phyloP scores from a whole-genome alignment of 2,329 filamentous ascomycete species.

The Raffaelea arxii region DNA sequence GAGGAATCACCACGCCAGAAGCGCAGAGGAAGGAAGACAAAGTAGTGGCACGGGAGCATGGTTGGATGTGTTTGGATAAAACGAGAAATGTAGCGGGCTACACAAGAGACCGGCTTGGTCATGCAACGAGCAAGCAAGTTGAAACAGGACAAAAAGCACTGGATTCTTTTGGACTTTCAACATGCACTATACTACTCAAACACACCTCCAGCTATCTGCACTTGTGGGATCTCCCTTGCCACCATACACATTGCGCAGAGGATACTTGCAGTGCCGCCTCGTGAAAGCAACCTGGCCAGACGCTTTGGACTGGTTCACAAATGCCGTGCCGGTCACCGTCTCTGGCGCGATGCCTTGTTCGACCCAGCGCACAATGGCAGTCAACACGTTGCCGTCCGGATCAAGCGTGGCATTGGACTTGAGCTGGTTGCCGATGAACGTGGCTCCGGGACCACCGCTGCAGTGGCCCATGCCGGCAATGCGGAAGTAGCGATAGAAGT shows the following conservation, averaged over 20 bases:
- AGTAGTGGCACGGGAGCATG: too few relatives aligned
- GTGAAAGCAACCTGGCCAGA: neutral
- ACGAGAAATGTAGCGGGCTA: too few relatives aligned
- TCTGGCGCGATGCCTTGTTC: slow-evolving; percentile 9
- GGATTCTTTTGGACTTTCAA: too few relatives aligned
- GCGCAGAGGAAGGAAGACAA: too few relatives aligned
- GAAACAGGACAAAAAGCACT: too few relatives aligned
- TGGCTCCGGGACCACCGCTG: slow-evolving; percentile 15
- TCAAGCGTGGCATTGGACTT: slow-evolving; percentile 4
- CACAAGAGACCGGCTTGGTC: too few relatives aligned
- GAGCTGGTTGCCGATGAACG: slow-evolving; percentile 4
- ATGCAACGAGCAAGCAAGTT: too few relatives aligned
- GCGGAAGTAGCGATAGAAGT: slow-evolving; percentile 22
- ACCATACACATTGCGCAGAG: neutral
- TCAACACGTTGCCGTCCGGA: neutral
- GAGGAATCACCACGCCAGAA: too few relatives aligned
- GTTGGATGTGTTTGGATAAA: too few relatives aligned
- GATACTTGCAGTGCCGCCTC: neutral
- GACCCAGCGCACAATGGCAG: slow-evolving; percentile 8
- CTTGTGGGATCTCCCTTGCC: neutral
- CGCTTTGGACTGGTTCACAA: neutral
- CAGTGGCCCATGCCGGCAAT: slow-evolving; percentile 23
- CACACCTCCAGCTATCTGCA: neutral
- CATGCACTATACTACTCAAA: too few relatives aligned
- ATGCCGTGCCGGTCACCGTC: slow-evolving; percentile 2